A percentile compares a stretch with the other conserved stretches of the same genome.
phyloP scores from a whole-genome alignment of 495 filamentous ascomycete species.

The Podospora appendiculata region DNA sequence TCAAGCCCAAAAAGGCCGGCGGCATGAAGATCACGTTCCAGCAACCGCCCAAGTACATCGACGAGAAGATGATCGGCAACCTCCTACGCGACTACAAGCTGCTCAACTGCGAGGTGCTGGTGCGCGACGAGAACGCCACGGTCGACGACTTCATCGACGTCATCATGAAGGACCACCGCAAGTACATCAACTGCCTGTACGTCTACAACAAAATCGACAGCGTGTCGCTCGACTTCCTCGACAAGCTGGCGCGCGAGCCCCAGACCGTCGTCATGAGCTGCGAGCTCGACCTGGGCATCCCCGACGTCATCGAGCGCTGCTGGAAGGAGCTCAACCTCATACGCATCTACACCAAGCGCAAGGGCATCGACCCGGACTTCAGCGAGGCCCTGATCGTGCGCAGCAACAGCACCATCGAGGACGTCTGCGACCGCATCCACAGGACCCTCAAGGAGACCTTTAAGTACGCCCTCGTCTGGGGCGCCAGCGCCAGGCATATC shows the following conservation, averaged over 20 bases:
- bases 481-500: slow-evolving; percentile 87
- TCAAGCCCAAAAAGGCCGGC: slow-evolving; percentile 95
- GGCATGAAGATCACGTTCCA: slow-evolving; percentile 99
- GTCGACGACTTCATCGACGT: slow-evolving; percentile 99
- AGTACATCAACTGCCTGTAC: slow-evolving; percentile 94
- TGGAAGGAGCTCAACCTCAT: slow-evolving; percentile 94
- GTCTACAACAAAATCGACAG: slow-evolving; percentile 99
- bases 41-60: slow-evolving; percentile 75
- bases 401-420: slow-evolving; percentile 79
- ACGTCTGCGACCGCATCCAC: slow-evolving; percentile 95
- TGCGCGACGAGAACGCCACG: slow-evolving; percentile 90
- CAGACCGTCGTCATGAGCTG: slow-evolving; percentile 97
- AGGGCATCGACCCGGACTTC: slow-evolving; percentile 88
- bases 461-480: slow-evolving; percentile 98
- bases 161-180: slow-evolving; percentile 94
- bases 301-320: slow-evolving; percentile 88
- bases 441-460: slow-evolving; percentile 94
- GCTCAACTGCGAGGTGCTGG: slow-evolving; percentile 91
- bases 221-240: slow-evolving; percentile 86
- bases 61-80: slow-evolving; percentile 96
- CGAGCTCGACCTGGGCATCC: slow-evolving; percentile 93
- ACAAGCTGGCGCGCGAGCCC: slow-evolving; percentile 84
- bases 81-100: slow-evolving; percentile 98
- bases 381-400: slow-evolving; percentile 90
- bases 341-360: slow-evolving; percentile 93